Evolutionary conservation across 139 green algal genomes (phyloP), one percentile per base, ranked within the genome.

Genomic region (Micromonas pusilla): DNA sequence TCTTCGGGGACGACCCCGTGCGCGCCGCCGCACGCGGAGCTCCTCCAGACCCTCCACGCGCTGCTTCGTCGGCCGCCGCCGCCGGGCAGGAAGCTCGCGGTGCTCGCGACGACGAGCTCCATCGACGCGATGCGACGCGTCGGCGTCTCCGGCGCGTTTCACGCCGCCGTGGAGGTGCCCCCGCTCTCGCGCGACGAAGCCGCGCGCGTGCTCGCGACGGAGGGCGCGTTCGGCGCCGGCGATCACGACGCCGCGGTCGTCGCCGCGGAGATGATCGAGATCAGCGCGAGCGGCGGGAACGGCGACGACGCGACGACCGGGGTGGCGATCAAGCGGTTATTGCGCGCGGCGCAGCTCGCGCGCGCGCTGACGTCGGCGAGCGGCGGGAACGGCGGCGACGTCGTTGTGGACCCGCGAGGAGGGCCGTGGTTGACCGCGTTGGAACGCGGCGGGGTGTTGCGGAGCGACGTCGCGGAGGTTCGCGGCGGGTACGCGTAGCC

Each of bases 31-130:
- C 23, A 65, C n/a, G 26, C 23, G 26, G 54, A 65, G 23, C 1
- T 99, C 25, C 88, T 99, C 73, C 93, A 94, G 79, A 92, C 91
- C 63, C 84, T 99, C 68, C 86, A 97, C 65, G 93, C 97, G 81
- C 87, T 98, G 67, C 75, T 97, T 53, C 98, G 97, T 84, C 91
- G 90, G 78, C 79, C 81, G 72, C 95, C 95, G 30, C 94, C 93
- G 0, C 52, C 86, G 36, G 92, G 93, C 0, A 80, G 88, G 52
- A 89, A 90, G 81, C 86, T 98, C 57, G 85, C 97, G 25, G 86
- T 97, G 37, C 79, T 98, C 1, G 94, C 82, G 57, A 93, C 88
- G 30, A 85, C 86, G 31, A 60, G 33, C 16, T 72, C 65, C 3
- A 25, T 26, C n/a, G 23, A 45, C 13, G 33, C 65, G 30, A 25